These are phyloP conservation scores for Stephania japonica DNA, from an alignment of 164 flowering plant species.

Conservation along the genomic window DNA sequence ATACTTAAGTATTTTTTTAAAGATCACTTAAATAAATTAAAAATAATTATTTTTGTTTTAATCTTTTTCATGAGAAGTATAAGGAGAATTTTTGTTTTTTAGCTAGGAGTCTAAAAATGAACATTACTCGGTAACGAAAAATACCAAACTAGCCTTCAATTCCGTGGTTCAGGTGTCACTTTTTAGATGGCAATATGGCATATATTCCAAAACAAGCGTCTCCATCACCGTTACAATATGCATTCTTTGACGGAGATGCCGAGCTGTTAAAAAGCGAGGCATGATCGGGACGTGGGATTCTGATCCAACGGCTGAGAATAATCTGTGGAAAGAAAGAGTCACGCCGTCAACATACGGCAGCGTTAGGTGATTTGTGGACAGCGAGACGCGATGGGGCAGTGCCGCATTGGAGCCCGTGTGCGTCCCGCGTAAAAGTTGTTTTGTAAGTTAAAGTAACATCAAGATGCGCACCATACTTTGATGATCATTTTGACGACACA, in stretches of 20 bases:
- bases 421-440: no score
- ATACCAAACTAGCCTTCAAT: not conserved
- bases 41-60: no score
- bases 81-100: no score
- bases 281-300: not conserved
- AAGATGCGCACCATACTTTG: no score
- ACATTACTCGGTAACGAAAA: no score
- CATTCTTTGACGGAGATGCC: not conserved
- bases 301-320: not conserved
- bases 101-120: no score
- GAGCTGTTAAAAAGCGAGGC: not conserved
- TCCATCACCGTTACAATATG: not conserved
- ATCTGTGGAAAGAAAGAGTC: not conserved
- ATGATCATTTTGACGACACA: no score
- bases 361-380: not conserved
- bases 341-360: not conserved
- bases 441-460: no score
- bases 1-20: no score
- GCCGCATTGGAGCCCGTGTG: not conserved
- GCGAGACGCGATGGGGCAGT: not conserved
- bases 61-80: no score
- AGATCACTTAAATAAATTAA: no score
- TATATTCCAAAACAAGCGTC: not conserved
- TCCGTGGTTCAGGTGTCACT: not conserved
- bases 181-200: not conserved